Percentiles rank a stretch among this genome's conserved stretches.
Conservation (phyloP, 495 filamentous ascomycete species). For the Hypoxylon fragiforme region DNA sequence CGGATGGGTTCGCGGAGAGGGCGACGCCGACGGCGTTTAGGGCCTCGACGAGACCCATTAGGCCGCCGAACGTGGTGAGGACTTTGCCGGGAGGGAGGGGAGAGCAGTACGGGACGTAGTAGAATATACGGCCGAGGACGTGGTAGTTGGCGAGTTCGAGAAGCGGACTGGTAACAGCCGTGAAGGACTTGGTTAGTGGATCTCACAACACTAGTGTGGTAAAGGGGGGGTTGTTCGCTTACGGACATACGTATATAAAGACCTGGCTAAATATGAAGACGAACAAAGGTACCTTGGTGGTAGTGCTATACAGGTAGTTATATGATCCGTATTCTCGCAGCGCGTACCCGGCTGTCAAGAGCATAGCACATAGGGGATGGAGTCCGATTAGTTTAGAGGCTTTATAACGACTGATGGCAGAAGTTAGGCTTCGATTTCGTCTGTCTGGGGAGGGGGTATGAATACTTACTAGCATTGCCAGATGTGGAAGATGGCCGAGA, state of each 20-base stretch:
- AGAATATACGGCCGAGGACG: conserved; percentile 42
- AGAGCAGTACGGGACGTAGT: conserved; percentile 40
- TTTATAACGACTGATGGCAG: conserved; percentile 32
- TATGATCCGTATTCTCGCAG: conserved; percentile 38
- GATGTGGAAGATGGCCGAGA: conserved; percentile 33
- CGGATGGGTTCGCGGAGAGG: conserved; percentile 33
- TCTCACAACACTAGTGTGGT: not conserved
- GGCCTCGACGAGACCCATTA: conserved; percentile 37
- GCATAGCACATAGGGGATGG: conserved; percentile 28
- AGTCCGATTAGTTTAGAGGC: conserved; percentile 35
- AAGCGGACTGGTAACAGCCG: conserved; percentile 36
- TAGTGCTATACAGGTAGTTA: conserved; percentile 38
- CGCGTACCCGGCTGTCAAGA: conserved; percentile 38
- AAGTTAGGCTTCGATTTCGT: not conserved
- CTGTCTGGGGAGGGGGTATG: not conserved
- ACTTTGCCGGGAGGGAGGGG: conserved; percentile 36
- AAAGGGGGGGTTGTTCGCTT: conserved; percentile 10
- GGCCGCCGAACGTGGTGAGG: conserved; percentile 37
- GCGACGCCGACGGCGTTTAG: conserved; percentile 41
- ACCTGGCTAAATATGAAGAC: conserved; percentile 38
- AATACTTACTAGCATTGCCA: conserved; percentile 41
- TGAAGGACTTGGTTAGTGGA: not conserved
- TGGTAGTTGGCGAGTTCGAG: conserved; percentile 47
- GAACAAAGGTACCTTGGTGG: conserved; percentile 22
- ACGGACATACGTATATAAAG: conserved; percentile 42